Evolutionary conservation across 2,329 filamentous ascomycete species (phyloP).

Genomic region (Colletotrichum paranaense): DNA sequence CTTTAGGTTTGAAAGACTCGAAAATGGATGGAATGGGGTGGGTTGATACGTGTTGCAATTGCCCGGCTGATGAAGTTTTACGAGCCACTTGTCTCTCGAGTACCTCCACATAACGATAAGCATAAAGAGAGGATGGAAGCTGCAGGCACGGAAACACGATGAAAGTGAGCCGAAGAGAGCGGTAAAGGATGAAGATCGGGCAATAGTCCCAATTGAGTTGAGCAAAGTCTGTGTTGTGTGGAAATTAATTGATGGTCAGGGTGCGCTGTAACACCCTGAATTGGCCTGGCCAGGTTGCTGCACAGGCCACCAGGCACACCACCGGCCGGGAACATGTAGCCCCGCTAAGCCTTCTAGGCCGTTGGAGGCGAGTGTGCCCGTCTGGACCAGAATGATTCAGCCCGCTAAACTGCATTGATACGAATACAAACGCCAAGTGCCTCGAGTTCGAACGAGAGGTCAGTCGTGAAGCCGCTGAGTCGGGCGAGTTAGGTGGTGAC

Average conservation of each 20-base stretch:
- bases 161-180: neutral
- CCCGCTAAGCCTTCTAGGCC: conserved; percentile 1
- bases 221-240: conserved; percentile 20
- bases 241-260: conserved; percentile 24
- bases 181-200: conserved; percentile 14
- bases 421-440: neutral
- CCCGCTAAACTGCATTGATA: neutral
- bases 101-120: conserved; percentile 1
- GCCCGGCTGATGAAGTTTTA: neutral
- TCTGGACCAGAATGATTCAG: neutral
- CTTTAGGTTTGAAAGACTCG: neutral
- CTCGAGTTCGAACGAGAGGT: neutral
- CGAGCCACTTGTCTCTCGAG: neutral
- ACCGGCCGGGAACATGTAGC: conserved; percentile 4
- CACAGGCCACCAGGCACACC: conserved; percentile 15
- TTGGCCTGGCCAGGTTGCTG: conserved; percentile 4
- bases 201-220: conserved; percentile 11
- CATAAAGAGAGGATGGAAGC: neutral
- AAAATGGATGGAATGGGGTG: neutral
- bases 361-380: neutral
- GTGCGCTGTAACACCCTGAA: neutral
- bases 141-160: neutral
- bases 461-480: neutral
- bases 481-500: neutral
- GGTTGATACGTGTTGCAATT: neutral